Base-by-base conservation (phyloP, 164 flowering plant genomes). In the Vitis rupestris region DNA sequence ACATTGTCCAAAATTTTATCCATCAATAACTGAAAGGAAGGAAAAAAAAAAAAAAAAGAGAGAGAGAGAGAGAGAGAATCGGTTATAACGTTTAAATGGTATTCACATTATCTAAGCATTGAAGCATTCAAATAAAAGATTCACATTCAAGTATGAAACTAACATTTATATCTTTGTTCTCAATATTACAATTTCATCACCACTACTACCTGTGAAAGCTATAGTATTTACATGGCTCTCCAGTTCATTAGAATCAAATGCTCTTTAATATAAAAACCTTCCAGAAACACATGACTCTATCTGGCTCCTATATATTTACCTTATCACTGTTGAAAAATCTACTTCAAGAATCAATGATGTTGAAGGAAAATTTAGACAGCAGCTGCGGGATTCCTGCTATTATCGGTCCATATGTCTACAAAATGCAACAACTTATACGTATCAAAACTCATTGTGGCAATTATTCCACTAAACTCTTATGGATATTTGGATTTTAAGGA, bases 351-450 rank as follows among this genome's bases (percentile, higher is more conserved):
- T 79, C 80, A 8, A 84, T 64, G 3, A 81, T 67, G 79, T 88
- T 84, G 87, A 87, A 78, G 63, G 94, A 80, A 81, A 83, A 87
- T 60, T 78, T 90, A 0, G 95, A 90, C 3, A 90, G 84, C 77
- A 90, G 80, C 76, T 81, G 88, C 5, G 95, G 95, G 12, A 90
- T 79, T 67, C 87, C 88, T n/a, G 95, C 71, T 60, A 92, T 88
- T 53, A 92, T 64, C 0, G 83, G 81, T 23, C 97, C 92, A 70
- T 92, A 92, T 51, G 90, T 86, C 97, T 88, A 55, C 87, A 83
- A 62, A 68, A 70, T 8, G 48, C 51, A 67, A 67, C 8, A 52
- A 31, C 17, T 53, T 13, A 15, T 52, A n/a, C 13, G 56, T 48
- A 70, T 66, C n/a, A 52, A 63, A 9, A 29, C n/a, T 23, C 27